Conservation (phyloP, 2,329 filamentous ascomycete species). For the Fusarium papillatum region DNA sequence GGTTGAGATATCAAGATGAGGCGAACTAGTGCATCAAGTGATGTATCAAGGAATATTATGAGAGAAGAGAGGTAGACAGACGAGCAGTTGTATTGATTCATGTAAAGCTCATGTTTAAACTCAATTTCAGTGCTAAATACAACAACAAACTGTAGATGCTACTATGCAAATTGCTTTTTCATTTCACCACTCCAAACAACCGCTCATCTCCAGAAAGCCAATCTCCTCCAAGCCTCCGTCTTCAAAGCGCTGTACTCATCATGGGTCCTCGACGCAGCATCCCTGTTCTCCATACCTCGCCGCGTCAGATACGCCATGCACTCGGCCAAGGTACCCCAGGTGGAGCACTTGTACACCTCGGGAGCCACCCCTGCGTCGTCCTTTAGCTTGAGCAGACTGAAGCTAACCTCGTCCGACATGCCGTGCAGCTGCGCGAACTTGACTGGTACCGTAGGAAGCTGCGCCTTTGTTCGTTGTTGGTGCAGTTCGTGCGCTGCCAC, state of each 20-base stretch:
- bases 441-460: constrained; percentile 52
- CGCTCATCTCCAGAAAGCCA: constrained; percentile 40
- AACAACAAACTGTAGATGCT: background rate
- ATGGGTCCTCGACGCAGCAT: constrained; percentile 50
- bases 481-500: constrained; percentile 60
- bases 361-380: constrained; percentile 38
- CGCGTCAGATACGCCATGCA: constrained; percentile 54
- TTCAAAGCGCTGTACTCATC: constrained; percentile 49
- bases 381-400: constrained; percentile 59
- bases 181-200: background rate
- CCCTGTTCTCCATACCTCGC: constrained; percentile 54
- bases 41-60: background rate
- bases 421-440: constrained; percentile 68
- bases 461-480: constrained; percentile 52
- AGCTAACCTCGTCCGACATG: constrained; percentile 70
- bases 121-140: background rate
- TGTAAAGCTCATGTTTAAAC: background rate
- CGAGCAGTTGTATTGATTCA: background rate
- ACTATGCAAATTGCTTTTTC: constrained; percentile 1
- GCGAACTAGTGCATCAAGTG: background rate
- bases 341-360: constrained; percentile 56
- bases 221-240: constrained; percentile 46
- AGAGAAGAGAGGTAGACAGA: background rate
- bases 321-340: constrained; percentile 55
- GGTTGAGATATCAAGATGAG: background rate